Conservation (phyloP, 495 filamentous ascomycete species). For the Talaromyces wortmannii region DNA sequence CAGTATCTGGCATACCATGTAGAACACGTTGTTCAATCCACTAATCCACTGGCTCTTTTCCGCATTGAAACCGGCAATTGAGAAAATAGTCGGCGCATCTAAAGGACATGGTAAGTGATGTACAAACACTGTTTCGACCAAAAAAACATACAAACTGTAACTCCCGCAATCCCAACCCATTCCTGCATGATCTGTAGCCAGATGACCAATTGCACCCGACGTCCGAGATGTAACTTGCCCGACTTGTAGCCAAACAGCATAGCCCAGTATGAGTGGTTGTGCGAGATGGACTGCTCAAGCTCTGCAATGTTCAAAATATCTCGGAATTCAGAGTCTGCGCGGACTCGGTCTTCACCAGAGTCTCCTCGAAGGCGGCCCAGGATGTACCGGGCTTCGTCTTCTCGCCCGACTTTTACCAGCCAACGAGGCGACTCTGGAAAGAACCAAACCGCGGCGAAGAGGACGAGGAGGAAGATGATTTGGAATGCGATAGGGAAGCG, state of each 20-base stretch:
- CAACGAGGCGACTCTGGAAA: constrained; percentile 63
- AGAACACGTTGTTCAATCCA: constrained; percentile 64
- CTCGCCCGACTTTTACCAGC: constrained; percentile 55
- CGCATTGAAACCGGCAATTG: constrained; percentile 55
- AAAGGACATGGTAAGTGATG: background rate
- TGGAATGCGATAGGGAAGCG: constrained; percentile 68
- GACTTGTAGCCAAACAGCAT: constrained; percentile 61
- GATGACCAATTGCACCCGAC: constrained; percentile 61
- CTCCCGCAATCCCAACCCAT: constrained; percentile 66
- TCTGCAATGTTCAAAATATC: constrained; percentile 56
- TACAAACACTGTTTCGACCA: background rate
- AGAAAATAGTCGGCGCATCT: constrained; percentile 59
- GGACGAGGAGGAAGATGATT: constrained; percentile 54
- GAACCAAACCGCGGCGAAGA: constrained; percentile 47
- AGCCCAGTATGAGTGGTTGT: constrained; percentile 46
- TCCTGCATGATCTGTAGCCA: constrained; percentile 71
- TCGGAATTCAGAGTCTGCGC: constrained; percentile 55
- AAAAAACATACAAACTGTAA: constrained; percentile 52
- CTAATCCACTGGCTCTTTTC: constrained; percentile 60
- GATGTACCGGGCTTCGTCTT: constrained; percentile 56
- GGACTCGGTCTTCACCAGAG: constrained; percentile 41
- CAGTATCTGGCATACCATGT: constrained; percentile 24
- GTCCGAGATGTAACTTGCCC: constrained; percentile 56
- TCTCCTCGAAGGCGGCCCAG: constrained; percentile 55
- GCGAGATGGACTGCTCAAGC: constrained; percentile 44